Evolutionary conservation across 495 filamentous ascomycete species (phyloP).

Genomic region (Penicillium coprophilum): DNA sequence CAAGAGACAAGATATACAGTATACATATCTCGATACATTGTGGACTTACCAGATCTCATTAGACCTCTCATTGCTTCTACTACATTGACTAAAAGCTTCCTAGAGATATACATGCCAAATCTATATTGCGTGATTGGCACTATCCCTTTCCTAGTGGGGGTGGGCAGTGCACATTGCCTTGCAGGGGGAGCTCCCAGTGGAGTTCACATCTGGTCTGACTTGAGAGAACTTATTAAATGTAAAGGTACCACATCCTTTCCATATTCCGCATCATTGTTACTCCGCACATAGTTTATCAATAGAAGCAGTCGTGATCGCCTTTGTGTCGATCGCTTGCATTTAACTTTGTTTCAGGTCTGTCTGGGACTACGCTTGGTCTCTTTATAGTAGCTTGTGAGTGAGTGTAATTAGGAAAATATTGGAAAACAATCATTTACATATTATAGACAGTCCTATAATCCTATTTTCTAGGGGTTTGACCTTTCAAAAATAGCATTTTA

Average conservation of each 20-base stretch:
- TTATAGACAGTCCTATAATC: background rate
- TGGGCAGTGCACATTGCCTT: conserved; percentile 34
- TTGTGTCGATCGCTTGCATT: conserved; percentile 6
- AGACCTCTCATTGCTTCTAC: background rate
- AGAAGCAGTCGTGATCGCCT: conserved; percentile 2
- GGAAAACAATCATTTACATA: background rate
- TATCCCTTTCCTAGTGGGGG: conserved; percentile 22
- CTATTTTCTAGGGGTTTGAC: background rate
- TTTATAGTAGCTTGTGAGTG: background rate
- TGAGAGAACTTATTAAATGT: background rate
- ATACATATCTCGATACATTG: background rate
- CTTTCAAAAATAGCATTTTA: background rate
- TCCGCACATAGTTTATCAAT: conserved; percentile 10
- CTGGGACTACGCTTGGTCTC: conserved; percentile 6
- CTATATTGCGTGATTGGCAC: conserved; percentile 14
- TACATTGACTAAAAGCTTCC: background rate
- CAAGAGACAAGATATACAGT: background rate
- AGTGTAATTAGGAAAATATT: background rate
- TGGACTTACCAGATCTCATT: background rate
- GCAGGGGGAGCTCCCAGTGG: conserved; percentile 27
- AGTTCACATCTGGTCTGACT: conserved; percentile 15
- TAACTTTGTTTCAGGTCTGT: conserved; percentile 12
- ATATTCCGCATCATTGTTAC: background rate
- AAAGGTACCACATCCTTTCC: background rate
- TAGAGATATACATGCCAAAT: background rate